Evolutionary conservation across 768 basidiomycete genomes (phyloP), one percentile per base, ranked within the genome.

Genomic region (Mycena rebaudengoi): DNA sequence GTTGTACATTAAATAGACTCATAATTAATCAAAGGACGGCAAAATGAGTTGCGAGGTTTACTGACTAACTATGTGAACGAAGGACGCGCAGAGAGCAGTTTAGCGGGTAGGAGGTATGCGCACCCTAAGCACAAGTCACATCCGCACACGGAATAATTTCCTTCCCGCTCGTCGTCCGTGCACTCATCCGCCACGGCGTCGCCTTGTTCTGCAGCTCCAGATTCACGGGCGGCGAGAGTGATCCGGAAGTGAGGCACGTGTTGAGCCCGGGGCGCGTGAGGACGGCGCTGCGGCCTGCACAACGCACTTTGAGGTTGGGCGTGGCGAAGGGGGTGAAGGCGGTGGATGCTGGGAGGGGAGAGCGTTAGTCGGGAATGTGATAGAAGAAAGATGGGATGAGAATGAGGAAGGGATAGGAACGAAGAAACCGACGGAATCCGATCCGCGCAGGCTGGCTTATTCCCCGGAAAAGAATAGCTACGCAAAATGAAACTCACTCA

Each of bases 321-420:
- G 85, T 82, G 7, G 76, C 58, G 74, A 80, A 84, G 11, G 85
- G 83, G 20, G 80, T 74, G 66, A 76, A 86, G 23, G 68, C 60
- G 5, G 63, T 43, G 25, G 75, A 68, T 69, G 2, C 53, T 55
- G 45, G 2, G 12, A 28, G 23, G 26, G 25, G 45, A 26, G 11
- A 23, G 45, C 45, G 21, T n/a, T 23, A 43, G 11, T 43, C 41
- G 25, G n/a, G 3, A n/a, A 7, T n/a, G 3, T n/a, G 37, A 39
- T 39, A 39, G 37, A n/a, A 7, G 37, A 5, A 43, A 11, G 25
- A 21, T n/a, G n/a, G n/a, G n/a, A n/a, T n/a, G n/a, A n/a, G n/a
- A n/a, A n/a, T n/a, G n/a, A n/a, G n/a, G n/a, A n/a, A n/a, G n/a
- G n/a, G n/a, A n/a, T n/a, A n/a, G n/a, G n/a, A n/a, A n/a, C n/a